Conservation (phyloP, 495 filamentous ascomycete genomes). For the Arthonia radiata region DNA sequence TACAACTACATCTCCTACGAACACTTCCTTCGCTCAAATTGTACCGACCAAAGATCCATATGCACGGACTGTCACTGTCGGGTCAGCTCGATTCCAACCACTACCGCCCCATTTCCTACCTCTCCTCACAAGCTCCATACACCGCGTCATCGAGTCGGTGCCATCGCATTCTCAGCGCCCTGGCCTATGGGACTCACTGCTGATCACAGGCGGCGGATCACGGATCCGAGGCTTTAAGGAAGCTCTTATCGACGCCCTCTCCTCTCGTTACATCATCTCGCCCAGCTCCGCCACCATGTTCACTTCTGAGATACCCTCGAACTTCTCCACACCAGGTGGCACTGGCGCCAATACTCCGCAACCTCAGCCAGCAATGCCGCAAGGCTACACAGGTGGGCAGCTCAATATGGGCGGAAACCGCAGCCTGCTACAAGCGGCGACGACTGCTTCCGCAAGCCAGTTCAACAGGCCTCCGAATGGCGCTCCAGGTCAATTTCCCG, state of each 20-base stretch:
- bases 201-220: conserved; percentile 73
- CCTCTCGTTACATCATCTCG: conserved; percentile 64
- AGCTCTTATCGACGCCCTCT: conserved; percentile 52
- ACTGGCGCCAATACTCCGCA: conserved; percentile 81
- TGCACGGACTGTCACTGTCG: no score
- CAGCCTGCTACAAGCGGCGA: conserved; percentile 83
- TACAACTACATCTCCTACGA: no score
- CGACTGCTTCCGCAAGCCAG: no score
- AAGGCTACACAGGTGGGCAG: no score
- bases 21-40: no score
- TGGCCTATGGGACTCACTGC: conserved; percentile 69
- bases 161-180: conserved; percentile 55
- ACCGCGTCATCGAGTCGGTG: conserved; percentile 54
- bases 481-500: no score
- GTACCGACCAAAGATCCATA: no score
- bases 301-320: conserved; percentile 80
- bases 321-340: conserved; percentile 66
- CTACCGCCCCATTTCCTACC: conserved; percentile 50
- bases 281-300: conserved; percentile 85
- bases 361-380: conserved; percentile 35
- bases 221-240: conserved; percentile 71
- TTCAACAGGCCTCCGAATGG: no score
- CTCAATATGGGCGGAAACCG: no score
- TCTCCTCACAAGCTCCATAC: conserved; percentile 55
- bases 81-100: conserved; percentile 68